Evolutionary conservation across 108 stramenopile genomes (phyloP), one percentile per base, ranked within the genome.

Genomic region (Nitzschia sp.): DNA sequence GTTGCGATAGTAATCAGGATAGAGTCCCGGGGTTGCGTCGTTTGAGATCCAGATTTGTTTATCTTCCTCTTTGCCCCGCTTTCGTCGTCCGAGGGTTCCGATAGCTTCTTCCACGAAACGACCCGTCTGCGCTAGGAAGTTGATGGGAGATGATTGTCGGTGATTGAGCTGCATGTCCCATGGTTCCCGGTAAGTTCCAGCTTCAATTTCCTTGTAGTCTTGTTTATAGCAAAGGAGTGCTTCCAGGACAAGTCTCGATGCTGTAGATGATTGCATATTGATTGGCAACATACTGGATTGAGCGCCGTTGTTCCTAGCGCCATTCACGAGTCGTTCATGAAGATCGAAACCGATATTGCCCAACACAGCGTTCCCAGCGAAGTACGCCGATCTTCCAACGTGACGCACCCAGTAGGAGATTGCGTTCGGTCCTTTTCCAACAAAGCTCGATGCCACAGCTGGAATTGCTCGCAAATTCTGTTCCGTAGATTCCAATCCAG

Each of bases 1-100:
- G 19, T 55, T 76, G 13, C 25, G 27, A 56, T 82, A 82, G 50
- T 82, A 82, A 25, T 76, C 71, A 19, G 82, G 82, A 64, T 75
- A 83, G 15, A 69, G 34, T 2, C 15, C 19, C 17, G 57, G 16
- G 2, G 45, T 21, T 21, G 70, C 30, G 21, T 35, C 17, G 13
- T 44, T 45, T 17, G 53, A 26, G 25, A 31, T 17, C 19, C 38
- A 29, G 21, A 66, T 45, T 38, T 41, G 3, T 2, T 63, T 45
- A 29, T 63, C 46, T 29, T 67, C 45, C n/a, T 59, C n/a, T 28
- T n/a, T 47, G 19, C 36, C 45, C 25, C 62, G 33, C 0, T 61
- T 52, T 19, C 74, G 73, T 34, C 79, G 54, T 15, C 30, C 45
- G 29, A 80, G 35, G 9, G 48, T 75, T 16, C 55, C 79, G 27